Percentiles rank a stretch among this genome's conserved stretches.
These are phyloP conservation scores for Limnanthes douglasii DNA, from an alignment of 345 rosid species.

Conservation along the genomic window DNA sequence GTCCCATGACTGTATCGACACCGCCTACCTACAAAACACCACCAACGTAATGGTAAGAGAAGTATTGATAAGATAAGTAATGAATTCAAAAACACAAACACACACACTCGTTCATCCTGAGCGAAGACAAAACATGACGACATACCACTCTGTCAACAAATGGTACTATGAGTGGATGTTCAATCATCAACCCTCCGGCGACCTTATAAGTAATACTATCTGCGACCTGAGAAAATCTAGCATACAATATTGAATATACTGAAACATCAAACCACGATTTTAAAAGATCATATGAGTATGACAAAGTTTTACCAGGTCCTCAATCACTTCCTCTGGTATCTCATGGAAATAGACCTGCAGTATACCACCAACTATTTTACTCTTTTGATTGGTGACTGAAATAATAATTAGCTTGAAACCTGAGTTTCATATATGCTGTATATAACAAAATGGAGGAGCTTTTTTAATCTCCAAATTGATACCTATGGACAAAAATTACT, in stretches of 20 bases:
- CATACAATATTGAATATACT: background rate
- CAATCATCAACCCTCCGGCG: constrained; percentile 84
- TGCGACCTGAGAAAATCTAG: constrained; percentile 59
- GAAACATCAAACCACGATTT: background rate
- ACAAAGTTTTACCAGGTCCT: constrained; percentile 49
- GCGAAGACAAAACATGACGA: too few species aligned
- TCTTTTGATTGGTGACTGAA: too few species aligned
- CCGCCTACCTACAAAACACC: constrained; percentile 76
- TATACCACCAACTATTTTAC: constrained; percentile 9
- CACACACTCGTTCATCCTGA: too few species aligned
- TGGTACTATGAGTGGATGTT: constrained; percentile 74
- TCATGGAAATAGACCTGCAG: constrained; percentile 82
- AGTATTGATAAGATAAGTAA: too few species aligned
- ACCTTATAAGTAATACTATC: constrained; percentile 54
- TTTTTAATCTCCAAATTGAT: too few species aligned
- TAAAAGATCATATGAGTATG: background rate
- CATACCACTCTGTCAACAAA: constrained; percentile 81
- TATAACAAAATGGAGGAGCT: too few species aligned
- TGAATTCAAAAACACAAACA: too few species aligned
- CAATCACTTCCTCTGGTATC: constrained; percentile 66
- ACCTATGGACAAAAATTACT: too few species aligned
- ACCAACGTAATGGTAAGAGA: too few species aligned
- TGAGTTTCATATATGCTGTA: too few species aligned
- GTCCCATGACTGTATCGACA: constrained; percentile 82
- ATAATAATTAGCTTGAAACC: too few species aligned